Percentiles rank a stretch among this genome's conserved stretches.
Evolutionary conservation across 306 rosid species (phyloP).

Genomic region (Trifolium dubium): DNA sequence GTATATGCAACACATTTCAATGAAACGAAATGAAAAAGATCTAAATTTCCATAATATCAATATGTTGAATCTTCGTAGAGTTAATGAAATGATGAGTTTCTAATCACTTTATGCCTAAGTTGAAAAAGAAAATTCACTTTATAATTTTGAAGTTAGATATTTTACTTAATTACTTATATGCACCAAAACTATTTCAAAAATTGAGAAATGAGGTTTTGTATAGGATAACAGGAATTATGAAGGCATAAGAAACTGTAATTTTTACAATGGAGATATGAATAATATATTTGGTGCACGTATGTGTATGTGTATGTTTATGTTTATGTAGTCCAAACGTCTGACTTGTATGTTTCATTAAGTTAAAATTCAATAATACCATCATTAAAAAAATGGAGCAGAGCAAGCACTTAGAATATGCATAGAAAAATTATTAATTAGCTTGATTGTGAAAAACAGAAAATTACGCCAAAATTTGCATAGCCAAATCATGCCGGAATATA

Average conservation of each 20-base stretch:
- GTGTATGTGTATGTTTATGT: neutral
- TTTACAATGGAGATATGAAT: neutral
- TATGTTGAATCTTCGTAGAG: neutral
- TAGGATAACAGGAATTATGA: constrained; percentile 5
- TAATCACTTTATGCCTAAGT: neutral
- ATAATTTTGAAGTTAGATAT: neutral
- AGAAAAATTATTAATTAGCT: too few relatives aligned
- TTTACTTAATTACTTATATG: neutral
- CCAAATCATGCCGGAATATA: neutral
- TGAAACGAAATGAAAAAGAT: neutral
- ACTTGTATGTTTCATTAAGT: neutral
- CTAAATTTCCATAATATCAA: too few relatives aligned
- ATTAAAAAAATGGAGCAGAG: too few relatives aligned
- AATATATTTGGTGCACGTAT: neutral
- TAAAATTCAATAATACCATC: constrained; percentile 1
- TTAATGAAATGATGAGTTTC: constrained; percentile 5
- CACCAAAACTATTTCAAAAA: neutral
- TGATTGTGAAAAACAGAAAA: neutral
- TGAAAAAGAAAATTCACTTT: neutral
- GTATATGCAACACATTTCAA: neutral
- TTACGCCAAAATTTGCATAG: neutral
- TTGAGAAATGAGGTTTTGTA: neutral
- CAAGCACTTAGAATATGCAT: too few relatives aligned
- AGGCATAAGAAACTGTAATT: neutral
- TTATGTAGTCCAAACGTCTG: neutral